Evolutionary conservation across 768 basidiomycete species (phyloP).

Genomic region (Suillus subaureus): DNA sequence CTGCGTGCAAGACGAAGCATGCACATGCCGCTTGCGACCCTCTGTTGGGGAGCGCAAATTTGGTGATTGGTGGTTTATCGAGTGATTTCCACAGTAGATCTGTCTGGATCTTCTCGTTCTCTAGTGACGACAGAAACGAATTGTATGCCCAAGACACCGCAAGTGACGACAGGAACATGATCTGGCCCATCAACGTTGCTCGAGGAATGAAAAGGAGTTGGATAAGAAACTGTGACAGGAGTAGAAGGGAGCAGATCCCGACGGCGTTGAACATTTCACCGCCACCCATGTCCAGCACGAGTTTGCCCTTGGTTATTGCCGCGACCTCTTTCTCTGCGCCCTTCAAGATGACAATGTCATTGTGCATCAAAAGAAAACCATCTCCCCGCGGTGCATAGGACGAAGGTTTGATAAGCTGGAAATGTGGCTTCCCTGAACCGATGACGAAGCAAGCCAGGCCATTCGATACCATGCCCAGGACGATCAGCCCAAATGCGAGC

Average conservation of each 20-base stretch:
- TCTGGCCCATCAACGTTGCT: slow-evolving; percentile 34
- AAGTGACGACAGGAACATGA: slow-evolving; percentile 36
- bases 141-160: slow-evolving; percentile 38
- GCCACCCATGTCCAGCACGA: slow-evolving; percentile 19
- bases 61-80: slow-evolving; percentile 13
- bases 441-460: slow-evolving; percentile 34
- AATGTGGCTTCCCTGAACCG: slow-evolving; percentile 26
- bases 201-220: slow-evolving; percentile 37
- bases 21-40: slow-evolving; percentile 19
- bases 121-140: slow-evolving; percentile 32
- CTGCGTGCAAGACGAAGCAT: slow-evolving; percentile 15
- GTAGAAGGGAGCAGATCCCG: slow-evolving; percentile 29
- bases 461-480: slow-evolving; percentile 35
- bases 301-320: slow-evolving; percentile 31
- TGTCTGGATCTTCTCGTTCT: slow-evolving; percentile 25
- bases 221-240: slow-evolving; percentile 31
- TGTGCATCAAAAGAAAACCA: slow-evolving; percentile 25
- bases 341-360: slow-evolving; percentile 28
- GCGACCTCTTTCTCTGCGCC: slow-evolving; percentile 31
- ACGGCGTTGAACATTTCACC: slow-evolving; percentile 14
- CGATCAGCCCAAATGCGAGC: slow-evolving; percentile 32
- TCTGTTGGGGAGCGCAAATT: slow-evolving; percentile 20
- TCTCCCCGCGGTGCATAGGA: slow-evolving; percentile 25
- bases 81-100: slow-evolving; percentile 22
- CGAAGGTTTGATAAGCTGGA: slow-evolving; percentile 20